A percentile compares a stretch with the other conserved stretches of the same genome.
phyloP scores from a whole-genome alignment of 2,329 filamentous ascomycete species.

The Didymosphaeria variabile region DNA sequence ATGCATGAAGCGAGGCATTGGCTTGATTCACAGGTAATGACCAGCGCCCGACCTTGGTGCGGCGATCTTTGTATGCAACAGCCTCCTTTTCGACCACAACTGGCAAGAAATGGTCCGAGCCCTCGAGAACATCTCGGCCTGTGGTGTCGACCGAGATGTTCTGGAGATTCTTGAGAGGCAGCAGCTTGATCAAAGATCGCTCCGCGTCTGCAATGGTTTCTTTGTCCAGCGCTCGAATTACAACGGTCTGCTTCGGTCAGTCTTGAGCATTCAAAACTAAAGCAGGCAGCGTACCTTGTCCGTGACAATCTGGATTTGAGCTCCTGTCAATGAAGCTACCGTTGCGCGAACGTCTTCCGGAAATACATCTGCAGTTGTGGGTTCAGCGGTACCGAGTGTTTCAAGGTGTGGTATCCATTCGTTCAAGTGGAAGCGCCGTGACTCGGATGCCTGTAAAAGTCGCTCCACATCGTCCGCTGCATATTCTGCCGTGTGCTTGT shows the following conservation, averaged over 20 bases:
- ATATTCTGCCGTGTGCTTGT: constrained; percentile 48
- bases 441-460: constrained; percentile 29
- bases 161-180: constrained; percentile 31
- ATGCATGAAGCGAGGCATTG: background rate
- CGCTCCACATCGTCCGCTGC: constrained; percentile 46
- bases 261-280: background rate
- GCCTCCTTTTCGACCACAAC: constrained; percentile 26
- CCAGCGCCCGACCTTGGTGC: constrained; percentile 38
- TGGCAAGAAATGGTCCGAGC: constrained; percentile 29
- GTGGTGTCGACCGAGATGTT: constrained; percentile 31
- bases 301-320: constrained; percentile 29
- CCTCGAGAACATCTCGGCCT: constrained; percentile 22
- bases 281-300: constrained; percentile 27
- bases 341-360: constrained; percentile 26
- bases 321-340: constrained; percentile 34
- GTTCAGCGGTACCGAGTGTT: background rate
- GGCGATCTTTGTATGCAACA: constrained; percentile 35
- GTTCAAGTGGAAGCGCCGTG: constrained; percentile 29
- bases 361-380: constrained; percentile 23
- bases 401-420: constrained; percentile 32
- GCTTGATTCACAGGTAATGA: constrained; percentile 24
- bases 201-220: constrained; percentile 37
- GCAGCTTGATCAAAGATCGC: constrained; percentile 37
- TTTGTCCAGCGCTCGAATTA: constrained; percentile 38
- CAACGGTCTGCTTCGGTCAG: constrained; percentile 31